Base-by-base conservation (phyloP, 2,329 filamentous ascomycete genomes). In the Amesomyces nigricolor region DNA sequence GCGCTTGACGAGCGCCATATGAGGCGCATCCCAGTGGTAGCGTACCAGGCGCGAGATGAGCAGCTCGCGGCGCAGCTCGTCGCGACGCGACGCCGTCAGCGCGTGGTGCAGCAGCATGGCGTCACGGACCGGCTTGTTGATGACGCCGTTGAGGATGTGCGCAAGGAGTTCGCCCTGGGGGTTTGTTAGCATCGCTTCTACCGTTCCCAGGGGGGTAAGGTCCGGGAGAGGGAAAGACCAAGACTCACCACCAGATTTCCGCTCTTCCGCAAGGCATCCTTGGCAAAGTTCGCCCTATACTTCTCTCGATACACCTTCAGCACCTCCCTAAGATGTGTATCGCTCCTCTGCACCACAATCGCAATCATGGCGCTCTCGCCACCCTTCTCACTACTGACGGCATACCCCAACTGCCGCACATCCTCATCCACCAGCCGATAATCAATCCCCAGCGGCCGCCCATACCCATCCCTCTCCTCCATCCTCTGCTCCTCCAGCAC, bases 71-170 rank as follows among this genome's bases (percentile, higher is more conserved):
- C 92, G 84, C 60, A 91, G 77, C 51, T 80, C 72, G 66, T 92
- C 88, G 60, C 81, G 82, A 61, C 79, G 81, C 3, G 86, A 86
- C 45, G 87, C 81, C 17, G 85, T 87, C 61, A 97, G 83, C 2
- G 94, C 92, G 73, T 97, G 94, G 71, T 95, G 86, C 1, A 99
- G 78, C 2, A 97, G 84, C 38, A 96, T 80, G 3, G 92, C 90
- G 70, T 97, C 94, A 53, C 94, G 89, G 60, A 95, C 90, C 5
- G 94, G 91, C 57, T 88, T 88, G 74, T 97, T 97, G 75, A 97
- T 95, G 55, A 95, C 85, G 65, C 94, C 94, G 73, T 97, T 96
- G 66, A 99, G 86, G 64, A 97, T 89, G 71, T 97, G 94, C 0
- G 91, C 89, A 38, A 97, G 83, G 17, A 95, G 85, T 74, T 99